Base-by-base conservation (phyloP, 2,329 filamentous ascomycete genomes). In the Cercospora nicotianae region DNA sequence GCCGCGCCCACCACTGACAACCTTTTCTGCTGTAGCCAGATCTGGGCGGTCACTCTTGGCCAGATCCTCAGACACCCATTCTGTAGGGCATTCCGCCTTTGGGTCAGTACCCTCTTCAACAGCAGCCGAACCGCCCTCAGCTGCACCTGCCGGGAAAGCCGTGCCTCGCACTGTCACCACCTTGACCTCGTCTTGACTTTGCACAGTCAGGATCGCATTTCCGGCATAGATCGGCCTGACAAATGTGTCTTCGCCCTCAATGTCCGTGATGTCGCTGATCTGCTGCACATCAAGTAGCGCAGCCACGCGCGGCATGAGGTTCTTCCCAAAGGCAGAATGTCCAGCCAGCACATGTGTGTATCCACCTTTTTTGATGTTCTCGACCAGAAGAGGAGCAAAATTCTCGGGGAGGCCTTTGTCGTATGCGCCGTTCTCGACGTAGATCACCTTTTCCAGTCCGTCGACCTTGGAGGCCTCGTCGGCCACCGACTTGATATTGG, bases 311-410 rank as follows among this genome's bases (percentile, higher is more conserved):
- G 95, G 95, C 81, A 99, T 85, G 57, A 99, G 81, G 80, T 91
- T 96, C 87, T 99, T 99, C 77, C 95, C 95, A 81, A 99, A 99
- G 0, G 95, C 93, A 26, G 94, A 95, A 83, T 98, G 93, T 65
- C 91, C 90, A 45, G 91, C 91, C 75, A 99, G 86, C 71, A 99
- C 87, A 78, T 99, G 95, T 69, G 94, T 96, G 80, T 93, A 98
- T 68, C 90, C 92, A 69, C 92, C 94, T 79, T 95, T 95, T 83
- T 96, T 96, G 81, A 98, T 94, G 81, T 98, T 99, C 80, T 98
- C 94, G 62, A 93, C 91, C 48, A 99, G 85, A 58, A 99, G 85
- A 65, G 93, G 91, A n/a, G 94, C 95, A 78, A 88, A 98, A 84
- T 92, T 97, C 83, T 99, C 95, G 63, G 95, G 89, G 1, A 99